Base-by-base conservation (phyloP, 352 stramenopile species). In the Globisporangium parvum region DNA sequence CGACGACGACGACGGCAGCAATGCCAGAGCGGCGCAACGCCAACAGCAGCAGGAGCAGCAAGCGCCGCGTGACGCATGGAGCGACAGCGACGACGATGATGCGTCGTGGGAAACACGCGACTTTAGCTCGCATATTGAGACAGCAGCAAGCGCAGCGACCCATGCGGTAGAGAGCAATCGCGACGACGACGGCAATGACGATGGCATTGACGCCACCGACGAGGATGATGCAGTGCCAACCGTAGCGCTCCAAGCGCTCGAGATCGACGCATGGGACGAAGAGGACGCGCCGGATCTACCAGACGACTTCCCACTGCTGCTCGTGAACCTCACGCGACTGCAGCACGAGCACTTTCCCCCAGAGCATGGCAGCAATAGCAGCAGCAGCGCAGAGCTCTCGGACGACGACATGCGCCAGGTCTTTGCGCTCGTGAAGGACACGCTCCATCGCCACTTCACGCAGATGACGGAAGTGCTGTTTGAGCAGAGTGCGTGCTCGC, bases 391-490 rank as follows among this genome's bases (percentile, higher is more conserved):
- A 10, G 10, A 17, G n/a, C 18, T 51, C 11, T 52, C 50, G 24
- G 59, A 49, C 1, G 60, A 57, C 5, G 67, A 73, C n/a, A 62
- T 70, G 47, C 49, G 62, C 33, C 65, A 83, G 24, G 57, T 85
- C 3, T 80, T 73, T 35, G 57, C 65, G 6, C 71, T 68, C 14
- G 67, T 86, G 14, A 85, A 85, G 62, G 57, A 50, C 17, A 81
- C 78, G 28, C 55, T 85, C 10, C 68, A 83, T 12, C 21, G 69
- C 28, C 80, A 90, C 35, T 88, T 83, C 47, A 67, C 72, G 6
- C 65, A 84, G 37, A 70, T 90, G 51, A 65, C 68, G 11, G 80
- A 90, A 60, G 70, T 71, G 46, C 71, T 90, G 0, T 88, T 90
- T 50, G 75, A 90, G 47, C 77, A 88, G 33, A 75, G 75, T 85